Conservation (phyloP, 805 yeast genomes). For the Monosporozyma unispora region DNA sequence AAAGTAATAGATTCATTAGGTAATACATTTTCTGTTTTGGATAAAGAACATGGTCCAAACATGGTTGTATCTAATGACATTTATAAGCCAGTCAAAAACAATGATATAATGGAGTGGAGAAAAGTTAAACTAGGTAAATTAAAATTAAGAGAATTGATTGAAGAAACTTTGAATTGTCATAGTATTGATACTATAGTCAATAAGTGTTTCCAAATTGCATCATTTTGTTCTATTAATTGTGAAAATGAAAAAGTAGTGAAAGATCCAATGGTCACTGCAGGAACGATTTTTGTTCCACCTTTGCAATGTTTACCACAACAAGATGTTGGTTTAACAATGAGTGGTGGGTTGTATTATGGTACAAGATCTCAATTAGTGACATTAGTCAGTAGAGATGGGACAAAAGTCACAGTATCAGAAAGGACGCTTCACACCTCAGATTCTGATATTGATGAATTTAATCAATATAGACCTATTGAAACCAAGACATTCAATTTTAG, state of each 20-base stretch:
- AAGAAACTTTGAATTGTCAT: constrained; percentile 8
- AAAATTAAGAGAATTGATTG: constrained; percentile 32
- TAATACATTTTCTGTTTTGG: constrained; percentile 25
- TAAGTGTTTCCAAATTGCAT: constrained; percentile 46
- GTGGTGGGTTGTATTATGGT: constrained; percentile 58
- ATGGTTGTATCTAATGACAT: constrained; percentile 29
- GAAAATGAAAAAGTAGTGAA: constrained; percentile 25
- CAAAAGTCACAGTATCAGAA: constrained; percentile 50
- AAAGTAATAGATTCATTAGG: constrained; percentile 24
- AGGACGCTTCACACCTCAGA: constrained; percentile 47
- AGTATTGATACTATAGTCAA: constrained; percentile 33
- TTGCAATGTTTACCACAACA: constrained; percentile 31
- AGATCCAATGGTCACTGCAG: constrained; percentile 36
- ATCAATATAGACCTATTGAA: constrained; percentile 19
- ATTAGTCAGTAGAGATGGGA: constrained; percentile 43
- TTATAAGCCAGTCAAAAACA: constrained; percentile 9
- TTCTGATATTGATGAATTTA: constrained; percentile 15
- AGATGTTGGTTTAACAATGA: constrained; percentile 21
- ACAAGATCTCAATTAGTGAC: constrained; percentile 82
- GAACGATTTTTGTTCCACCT: constrained; percentile 69
- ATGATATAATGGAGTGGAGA: constrained; percentile 41
- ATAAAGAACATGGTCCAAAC: constrained; percentile 11
- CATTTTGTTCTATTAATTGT: constrained; percentile 34
- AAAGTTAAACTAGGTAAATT: constrained; percentile 53
- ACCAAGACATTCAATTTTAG: constrained; percentile 15